Base-by-base conservation (phyloP, 371 early-diverging fungal genomes). In the Pancytospora philotis region DNA sequence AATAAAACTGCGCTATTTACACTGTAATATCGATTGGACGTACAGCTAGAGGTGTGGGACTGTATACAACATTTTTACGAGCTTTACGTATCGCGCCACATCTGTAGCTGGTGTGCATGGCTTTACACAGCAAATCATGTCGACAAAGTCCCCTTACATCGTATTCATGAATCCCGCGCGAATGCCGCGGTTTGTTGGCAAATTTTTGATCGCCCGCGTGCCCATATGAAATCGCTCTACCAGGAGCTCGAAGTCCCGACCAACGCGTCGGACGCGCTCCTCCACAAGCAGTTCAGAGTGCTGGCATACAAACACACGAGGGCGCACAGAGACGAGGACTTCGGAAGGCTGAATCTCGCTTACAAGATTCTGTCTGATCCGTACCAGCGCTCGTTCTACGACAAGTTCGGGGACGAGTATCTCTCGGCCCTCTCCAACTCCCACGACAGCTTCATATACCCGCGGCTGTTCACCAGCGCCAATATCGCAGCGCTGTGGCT, bases 331-430 rank as follows among this genome's bases (percentile, higher is more conserved):
- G 50, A 22, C 6, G 61, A 62, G 27, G 36, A 41, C 13, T 65
- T 63, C 56, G 35, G 63, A 8, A 59, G 64, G 37, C 37, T 73
- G n/a, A 73, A 73, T 30, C 31, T 32, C 6, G 73, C 73, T 30
- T 68, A 73, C 57, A 30, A 27, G 32, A 65, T 73, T 34, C 31
- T 73, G 31, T 61, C 48, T 28, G 73, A 73, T 51, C 30, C 25
- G 30, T 55, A 68, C 36, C 68, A 73, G 36, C 68, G 64, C 31
- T 51, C 48, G 27, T 67, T 68, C 51, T 73, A 73, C 56, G 68
- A 73, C 48, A 39, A 49, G 34, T 60, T 58, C 38, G 73, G 73
- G 38, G 72, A 65, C 0, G 25, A 25, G 3, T 32, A 30, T 45
- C 32, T 72, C 22, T 27, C 61, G 32, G 25, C 41, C n/a, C 39